Base-by-base conservation (phyloP, 1,284 basidiomycete genomes). In the Flammula alnicola region DNA sequence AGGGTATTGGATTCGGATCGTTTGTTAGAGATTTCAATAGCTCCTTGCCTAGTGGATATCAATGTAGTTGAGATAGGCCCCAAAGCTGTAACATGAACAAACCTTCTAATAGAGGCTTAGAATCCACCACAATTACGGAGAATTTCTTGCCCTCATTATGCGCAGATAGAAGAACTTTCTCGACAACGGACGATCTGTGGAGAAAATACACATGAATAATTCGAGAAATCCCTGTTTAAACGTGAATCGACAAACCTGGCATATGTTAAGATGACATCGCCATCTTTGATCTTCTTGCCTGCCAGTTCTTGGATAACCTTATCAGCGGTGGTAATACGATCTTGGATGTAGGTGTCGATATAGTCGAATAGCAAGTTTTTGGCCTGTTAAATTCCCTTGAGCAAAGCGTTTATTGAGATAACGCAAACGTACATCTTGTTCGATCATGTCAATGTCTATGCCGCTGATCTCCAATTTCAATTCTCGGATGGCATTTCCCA, bases 381-480 rank as follows among this genome's bases (percentile, higher is more conserved):
- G 23, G 96, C 95, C 91, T 97, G 25, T 19, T 19, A 41, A 17
- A 10, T 60, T 17, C 50, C 50, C 36, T 48, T 47, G 4, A n/a
- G n/a, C n/a, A n/a, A n/a, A n/a, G n/a, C n/a, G n/a, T n/a, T n/a
- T n/a, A 44, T 20, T 4, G 14, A 37, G 27, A 40, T 26, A 14
- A 36, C 37, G 25, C 43, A 26, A 32, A 49, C 88, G 57, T 62
- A 95, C 95, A 73, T 98, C 93, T 64, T 95, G 91, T 67, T 98
- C 94, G 4, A 93, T 87, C 63, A 93, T 77, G 70, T 98, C 95
- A 46, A 94, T 92, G 60, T 93, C 91, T 38, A 94, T 86, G 16
- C 84, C 83, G 64, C 93, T 95, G 66, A 99, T 98, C 65, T 98
- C 94, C 53, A 97, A 79, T 75, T 99, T 99, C 63, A 99, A 78